Conservation (phyloP, 2,329 filamentous ascomycete genomes). For the Bipolaris bicolor region DNA sequence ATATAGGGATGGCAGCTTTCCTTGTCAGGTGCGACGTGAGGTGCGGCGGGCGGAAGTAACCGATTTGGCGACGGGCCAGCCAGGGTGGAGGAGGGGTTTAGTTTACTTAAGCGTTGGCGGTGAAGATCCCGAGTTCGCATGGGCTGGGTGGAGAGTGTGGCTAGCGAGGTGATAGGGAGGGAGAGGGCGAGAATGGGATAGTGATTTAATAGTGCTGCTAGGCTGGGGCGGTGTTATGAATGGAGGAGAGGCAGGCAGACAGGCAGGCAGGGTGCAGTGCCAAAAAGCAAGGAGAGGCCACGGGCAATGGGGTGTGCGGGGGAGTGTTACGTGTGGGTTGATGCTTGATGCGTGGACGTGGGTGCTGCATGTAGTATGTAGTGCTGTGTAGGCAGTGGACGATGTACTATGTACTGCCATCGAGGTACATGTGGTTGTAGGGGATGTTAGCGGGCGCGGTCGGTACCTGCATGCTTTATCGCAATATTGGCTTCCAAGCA, state of each 20-base stretch:
- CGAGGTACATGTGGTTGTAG: neutral
- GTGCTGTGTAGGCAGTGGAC: too few species aligned
- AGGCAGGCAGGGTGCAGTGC: neutral
- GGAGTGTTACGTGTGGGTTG: too few species aligned
- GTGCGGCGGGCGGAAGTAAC: constrained; percentile 15
- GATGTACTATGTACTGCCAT: too few species aligned
- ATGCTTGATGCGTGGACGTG: neutral
- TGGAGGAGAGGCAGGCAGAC: too few species aligned
- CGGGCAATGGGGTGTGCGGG: neutral
- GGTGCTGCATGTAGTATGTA: neutral
- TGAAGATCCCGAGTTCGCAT: constrained; percentile 15
- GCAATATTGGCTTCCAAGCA: constrained; percentile 19
- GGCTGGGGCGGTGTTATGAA: neutral
- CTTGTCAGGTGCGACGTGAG: neutral
- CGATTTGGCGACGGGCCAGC: constrained; percentile 13
- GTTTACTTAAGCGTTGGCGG: constrained; percentile 15
- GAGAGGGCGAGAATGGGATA: neutral
- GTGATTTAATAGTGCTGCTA: too few species aligned
- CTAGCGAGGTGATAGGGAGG: neutral
- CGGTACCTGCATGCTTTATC: constrained; percentile 22
- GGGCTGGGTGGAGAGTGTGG: neutral
- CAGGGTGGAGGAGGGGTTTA: constrained; percentile 1
- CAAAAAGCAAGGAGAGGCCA: neutral
- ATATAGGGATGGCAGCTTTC: constrained; percentile 5
- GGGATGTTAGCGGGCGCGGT: neutral